Conservation (phyloP, 2,329 filamentous ascomycete species). For the Metarhizium sp. region DNA sequence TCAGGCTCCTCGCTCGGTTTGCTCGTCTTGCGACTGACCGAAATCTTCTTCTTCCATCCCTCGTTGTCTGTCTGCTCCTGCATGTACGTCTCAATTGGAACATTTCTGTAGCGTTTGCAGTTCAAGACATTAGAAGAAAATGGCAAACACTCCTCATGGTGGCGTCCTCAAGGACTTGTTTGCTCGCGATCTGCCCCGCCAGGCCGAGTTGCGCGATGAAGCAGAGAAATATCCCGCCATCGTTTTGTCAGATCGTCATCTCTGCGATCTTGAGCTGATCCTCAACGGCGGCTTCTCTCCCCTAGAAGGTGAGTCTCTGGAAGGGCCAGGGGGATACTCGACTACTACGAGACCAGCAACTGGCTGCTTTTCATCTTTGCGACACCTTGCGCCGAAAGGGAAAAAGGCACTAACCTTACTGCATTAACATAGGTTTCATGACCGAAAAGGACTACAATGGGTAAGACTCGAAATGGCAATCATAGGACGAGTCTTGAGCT, state of each 20-base stretch:
- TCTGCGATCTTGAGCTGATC: conserved; percentile 95
- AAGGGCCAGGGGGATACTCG: no score
- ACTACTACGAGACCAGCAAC: no score
- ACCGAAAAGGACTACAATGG: conserved; percentile 94
- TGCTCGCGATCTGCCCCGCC: conserved; percentile 79
- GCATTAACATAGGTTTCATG: conserved; percentile 66
- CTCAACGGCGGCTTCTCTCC: conserved; percentile 97
- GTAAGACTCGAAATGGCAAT: conserved; percentile 37
- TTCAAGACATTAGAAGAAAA: conserved; percentile 11
- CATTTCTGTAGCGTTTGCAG: neutral
- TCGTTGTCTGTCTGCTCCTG: neutral
- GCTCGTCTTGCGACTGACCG: neutral
- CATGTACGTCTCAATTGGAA: neutral
- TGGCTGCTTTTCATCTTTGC: neutral
- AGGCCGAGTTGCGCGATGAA: conserved; percentile 70
- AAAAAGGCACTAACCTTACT: conserved; percentile 1
- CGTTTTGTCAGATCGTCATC: conserved; percentile 80
- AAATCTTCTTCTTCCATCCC: neutral
- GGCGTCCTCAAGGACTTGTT: conserved; percentile 97
- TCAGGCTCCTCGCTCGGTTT: neutral
- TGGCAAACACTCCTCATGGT: conserved; percentile 71
- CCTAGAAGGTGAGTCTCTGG: conserved; percentile 64
- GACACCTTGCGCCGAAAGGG: neutral
- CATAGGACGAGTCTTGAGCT: neutral
- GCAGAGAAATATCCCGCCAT: conserved; percentile 81